Base-by-base conservation (phyloP, 2,329 filamentous ascomycete genomes). In the Ceratocystis lukuohia region DNA sequence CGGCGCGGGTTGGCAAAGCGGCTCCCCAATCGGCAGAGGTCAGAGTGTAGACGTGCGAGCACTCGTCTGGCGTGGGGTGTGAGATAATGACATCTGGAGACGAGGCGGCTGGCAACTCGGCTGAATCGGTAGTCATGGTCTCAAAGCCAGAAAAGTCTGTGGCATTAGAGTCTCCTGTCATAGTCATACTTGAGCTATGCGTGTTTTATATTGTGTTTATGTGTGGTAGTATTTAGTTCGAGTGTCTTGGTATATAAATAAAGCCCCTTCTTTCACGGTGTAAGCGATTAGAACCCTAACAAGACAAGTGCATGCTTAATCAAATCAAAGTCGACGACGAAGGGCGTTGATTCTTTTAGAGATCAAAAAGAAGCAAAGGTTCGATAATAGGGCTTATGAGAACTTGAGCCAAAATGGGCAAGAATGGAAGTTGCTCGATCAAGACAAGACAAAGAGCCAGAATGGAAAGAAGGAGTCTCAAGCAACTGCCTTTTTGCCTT, bases 1-100 rank as follows among this genome's bases (percentile, higher is more conserved):
- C 77, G 1, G 80, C 71, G 4, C 80, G 71, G 3, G 77, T 75
- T 12, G 66, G 66, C 2, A 89, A 77, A 1, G 83, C 78, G 50
- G 77, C 77, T 10, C 82, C 83, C 86, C 87, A 89, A 70, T 78
- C 78, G 25, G 75, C 71, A 64, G 82, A 79, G 48, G 82, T 86
- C 59, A 79, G 75, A 5, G 75, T 76, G 82, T 83, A 88, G 64
- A 80, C 83, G 62, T 74, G 75, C 22, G 72, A 69, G 68, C 79
- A 80, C 72, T 89, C 86, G 6, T 76, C 74, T 1, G 75, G 71
- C 0, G 83, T 88, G 1, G 87, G 83, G 69, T 81, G 78, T 48
- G 78, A 75, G 69, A 89, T 80, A 67, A 77, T 70, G 59, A 78
- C 74, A 59, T 68, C 68, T 5, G 69, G 64, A 15, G 68, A 68